phyloP scores from a whole-genome alignment of 768 basidiomycete species.

The Panaeolus cyanescens region DNA sequence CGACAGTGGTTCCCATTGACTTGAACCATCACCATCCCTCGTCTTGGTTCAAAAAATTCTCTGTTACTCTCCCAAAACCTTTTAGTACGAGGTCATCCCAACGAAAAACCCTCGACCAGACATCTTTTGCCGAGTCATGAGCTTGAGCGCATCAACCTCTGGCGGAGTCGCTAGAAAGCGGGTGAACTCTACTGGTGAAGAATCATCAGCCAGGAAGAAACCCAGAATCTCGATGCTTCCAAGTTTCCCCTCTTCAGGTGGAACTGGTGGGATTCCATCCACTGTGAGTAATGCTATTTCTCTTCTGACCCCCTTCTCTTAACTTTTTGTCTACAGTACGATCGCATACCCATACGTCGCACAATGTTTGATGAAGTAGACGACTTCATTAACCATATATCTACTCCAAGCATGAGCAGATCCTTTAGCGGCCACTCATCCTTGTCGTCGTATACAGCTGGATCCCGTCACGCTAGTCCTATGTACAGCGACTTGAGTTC shows the following conservation, averaged over 20 bases:
- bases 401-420: background rate
- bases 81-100: background rate
- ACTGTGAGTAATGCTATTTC: background rate
- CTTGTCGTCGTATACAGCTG: constrained; percentile 5
- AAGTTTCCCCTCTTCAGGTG: background rate
- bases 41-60: background rate
- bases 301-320: background rate
- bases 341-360: constrained; percentile 1
- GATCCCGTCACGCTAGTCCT: constrained; percentile 4
- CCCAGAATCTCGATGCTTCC: background rate
- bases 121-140: background rate
- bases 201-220: background rate
- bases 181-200: background rate
- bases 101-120: background rate
- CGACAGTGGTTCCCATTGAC: constrained; percentile 1
- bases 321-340: background rate
- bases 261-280: background rate
- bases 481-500: constrained; percentile 4
- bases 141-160: constrained; percentile 1
- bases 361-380: background rate
- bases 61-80: background rate
- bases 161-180: background rate
- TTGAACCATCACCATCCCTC: background rate
- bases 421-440: background rate
- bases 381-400: background rate